Evolutionary conservation across 768 basidiomycete genomes (phyloP).

Genomic region (Tricholoma bakamatsutake): DNA sequence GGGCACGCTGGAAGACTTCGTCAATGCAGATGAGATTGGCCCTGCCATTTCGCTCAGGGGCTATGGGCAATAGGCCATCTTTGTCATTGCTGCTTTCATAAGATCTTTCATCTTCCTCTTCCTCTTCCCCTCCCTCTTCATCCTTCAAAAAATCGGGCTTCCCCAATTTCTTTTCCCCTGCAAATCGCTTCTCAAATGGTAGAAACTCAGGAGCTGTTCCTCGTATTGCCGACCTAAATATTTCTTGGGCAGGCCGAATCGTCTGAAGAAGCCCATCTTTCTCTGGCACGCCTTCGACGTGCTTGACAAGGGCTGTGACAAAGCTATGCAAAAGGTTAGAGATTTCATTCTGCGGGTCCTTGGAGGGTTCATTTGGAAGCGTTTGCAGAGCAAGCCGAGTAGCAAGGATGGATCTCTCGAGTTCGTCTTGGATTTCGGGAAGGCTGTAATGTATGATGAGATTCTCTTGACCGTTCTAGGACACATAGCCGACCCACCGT

Average conservation of each 20-base stretch:
- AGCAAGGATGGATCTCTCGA: slow-evolving; percentile 37
- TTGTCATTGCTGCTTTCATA: neutral
- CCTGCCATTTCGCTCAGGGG: slow-evolving; percentile 17
- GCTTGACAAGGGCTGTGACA: slow-evolving; percentile 32
- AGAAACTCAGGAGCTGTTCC: slow-evolving; percentile 52
- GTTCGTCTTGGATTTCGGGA: slow-evolving; percentile 55
- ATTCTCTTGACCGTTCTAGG: neutral
- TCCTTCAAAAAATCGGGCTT: slow-evolving; percentile 28
- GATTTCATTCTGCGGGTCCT: slow-evolving; percentile 54
- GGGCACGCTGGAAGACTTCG: slow-evolving; percentile 42
- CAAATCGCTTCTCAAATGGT: slow-evolving; percentile 33
- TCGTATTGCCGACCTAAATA: slow-evolving; percentile 43
- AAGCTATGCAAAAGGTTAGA: slow-evolving; percentile 43
- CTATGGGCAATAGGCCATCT: slow-evolving; percentile 14
- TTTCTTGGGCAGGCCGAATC: slow-evolving; percentile 42
- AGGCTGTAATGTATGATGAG: slow-evolving; percentile 33
- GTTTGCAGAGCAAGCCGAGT: slow-evolving; percentile 26
- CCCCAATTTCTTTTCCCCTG: slow-evolving; percentile 9
- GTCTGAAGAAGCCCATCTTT: slow-evolving; percentile 48
- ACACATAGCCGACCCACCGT: slow-evolving; percentile 32
- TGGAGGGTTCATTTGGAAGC: slow-evolving; percentile 48
- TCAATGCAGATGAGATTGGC: slow-evolving; percentile 37
- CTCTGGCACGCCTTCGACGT: slow-evolving; percentile 50
- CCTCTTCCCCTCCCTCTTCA: slow-evolving; percentile 30
- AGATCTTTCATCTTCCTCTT: neutral